phyloP scores from a whole-genome alignment of 2,329 filamentous ascomycete genomes.

The Exophiala lecanii-corni region DNA sequence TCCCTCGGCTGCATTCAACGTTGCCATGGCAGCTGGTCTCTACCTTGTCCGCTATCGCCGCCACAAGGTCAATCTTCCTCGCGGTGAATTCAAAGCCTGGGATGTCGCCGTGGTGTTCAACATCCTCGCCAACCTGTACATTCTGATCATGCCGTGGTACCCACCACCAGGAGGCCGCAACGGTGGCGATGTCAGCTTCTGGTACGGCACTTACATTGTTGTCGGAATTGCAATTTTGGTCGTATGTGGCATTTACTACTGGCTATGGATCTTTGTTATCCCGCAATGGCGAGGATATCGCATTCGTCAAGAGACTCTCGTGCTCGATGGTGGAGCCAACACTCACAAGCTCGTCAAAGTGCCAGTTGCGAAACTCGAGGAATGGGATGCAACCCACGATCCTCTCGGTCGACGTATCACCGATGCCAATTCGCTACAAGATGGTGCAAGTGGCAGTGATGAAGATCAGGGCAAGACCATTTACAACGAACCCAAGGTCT shows the following conservation, averaged over 20 bases:
- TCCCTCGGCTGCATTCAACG: conserved; percentile 54
- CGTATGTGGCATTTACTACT: conserved; percentile 55
- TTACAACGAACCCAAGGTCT: background rate
- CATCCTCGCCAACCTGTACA: conserved; percentile 55
- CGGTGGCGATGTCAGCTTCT: conserved; percentile 66
- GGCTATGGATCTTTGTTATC: conserved; percentile 54
- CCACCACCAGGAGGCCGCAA: conserved; percentile 57
- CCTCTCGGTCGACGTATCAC: conserved; percentile 30
- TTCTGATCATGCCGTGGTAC: conserved; percentile 68
- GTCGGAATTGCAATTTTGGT: conserved; percentile 61
- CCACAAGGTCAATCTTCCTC: conserved; percentile 45
- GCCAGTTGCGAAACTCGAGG: conserved; percentile 44
- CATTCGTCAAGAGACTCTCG: conserved; percentile 52
- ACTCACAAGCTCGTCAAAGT: conserved; percentile 53
- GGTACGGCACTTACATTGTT: conserved; percentile 66
- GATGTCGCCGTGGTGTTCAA: conserved; percentile 55
- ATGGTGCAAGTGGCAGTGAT: background rate
- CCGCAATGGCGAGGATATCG: conserved; percentile 51
- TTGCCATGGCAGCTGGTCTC: conserved; percentile 55
- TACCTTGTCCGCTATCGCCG: conserved; percentile 55
- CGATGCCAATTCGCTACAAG: background rate
- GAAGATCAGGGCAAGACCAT: background rate
- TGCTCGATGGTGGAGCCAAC: conserved; percentile 46
- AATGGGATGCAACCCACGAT: conserved; percentile 59
- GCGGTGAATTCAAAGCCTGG: conserved; percentile 53